These are phyloP conservation scores for Colletotrichum horii DNA, from an alignment of 2,329 filamentous ascomycete genomes.

Conservation along the genomic window DNA sequence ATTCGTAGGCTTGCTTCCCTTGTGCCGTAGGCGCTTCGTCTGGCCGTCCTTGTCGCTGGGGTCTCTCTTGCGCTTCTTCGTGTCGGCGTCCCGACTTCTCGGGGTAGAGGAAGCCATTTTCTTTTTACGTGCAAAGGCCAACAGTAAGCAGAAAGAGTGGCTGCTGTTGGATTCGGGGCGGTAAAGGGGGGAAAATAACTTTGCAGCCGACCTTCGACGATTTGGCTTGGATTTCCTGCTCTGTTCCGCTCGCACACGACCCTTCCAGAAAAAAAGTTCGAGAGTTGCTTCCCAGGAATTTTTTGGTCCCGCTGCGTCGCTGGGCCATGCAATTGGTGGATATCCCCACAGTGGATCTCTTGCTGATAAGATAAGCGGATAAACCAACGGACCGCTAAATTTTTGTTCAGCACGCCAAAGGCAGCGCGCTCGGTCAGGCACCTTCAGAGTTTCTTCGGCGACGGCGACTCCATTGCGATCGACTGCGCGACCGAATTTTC, in stretches of 20 bases:
- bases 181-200: neutral
- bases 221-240: slow-evolving; percentile 15
- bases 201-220: neutral
- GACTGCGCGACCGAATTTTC: neutral
- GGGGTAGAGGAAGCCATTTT: slow-evolving; percentile 38
- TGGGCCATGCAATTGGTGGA: slow-evolving; percentile 17
- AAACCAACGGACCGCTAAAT: slow-evolving; percentile 15
- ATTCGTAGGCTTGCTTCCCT: slow-evolving; percentile 23
- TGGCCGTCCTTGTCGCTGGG: slow-evolving; percentile 44
- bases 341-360: neutral
- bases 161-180: neutral
- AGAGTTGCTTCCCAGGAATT: slow-evolving; percentile 20
- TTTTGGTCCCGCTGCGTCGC: slow-evolving; percentile 22
- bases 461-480: neutral
- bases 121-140: slow-evolving; percentile 24
- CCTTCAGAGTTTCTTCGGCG: slow-evolving; percentile 6
- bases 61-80: slow-evolving; percentile 55
- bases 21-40: slow-evolving; percentile 39
- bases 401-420: slow-evolving; percentile 6
- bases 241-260: slow-evolving; percentile 4
- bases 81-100: slow-evolving; percentile 38
- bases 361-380: slow-evolving; percentile 24
- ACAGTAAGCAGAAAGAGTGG: neutral
- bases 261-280: slow-evolving; percentile 23
- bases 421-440: neutral